Conservation (phyloP, 495 filamentous ascomycete genomes). For the Aspergillus asperescens region DNA sequence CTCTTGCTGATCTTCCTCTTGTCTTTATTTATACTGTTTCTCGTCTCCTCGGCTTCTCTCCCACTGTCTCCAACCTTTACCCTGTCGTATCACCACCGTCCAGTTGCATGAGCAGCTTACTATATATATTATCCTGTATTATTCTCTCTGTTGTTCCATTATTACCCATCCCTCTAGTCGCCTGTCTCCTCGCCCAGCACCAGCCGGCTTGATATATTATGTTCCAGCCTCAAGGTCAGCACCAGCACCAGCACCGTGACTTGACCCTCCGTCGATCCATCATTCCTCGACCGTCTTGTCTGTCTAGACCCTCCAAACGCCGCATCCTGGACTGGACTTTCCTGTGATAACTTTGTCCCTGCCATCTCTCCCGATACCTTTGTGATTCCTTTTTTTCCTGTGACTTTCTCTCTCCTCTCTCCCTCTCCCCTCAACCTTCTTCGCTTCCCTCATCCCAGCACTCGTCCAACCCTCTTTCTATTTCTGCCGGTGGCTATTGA, state of each 20-base stretch:
- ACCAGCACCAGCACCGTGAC: conserved; percentile 2
- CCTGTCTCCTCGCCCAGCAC: conserved; percentile 1
- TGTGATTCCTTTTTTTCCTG: conserved; percentile 14
- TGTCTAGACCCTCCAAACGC: conserved; percentile 6
- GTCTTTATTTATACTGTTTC: conserved; percentile 6
- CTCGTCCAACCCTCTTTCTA: conserved; percentile 1
- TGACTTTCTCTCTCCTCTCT: conserved; percentile 14
- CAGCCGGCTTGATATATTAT: conserved; percentile 9
- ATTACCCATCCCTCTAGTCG: conserved; percentile 1
- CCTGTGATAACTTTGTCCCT: conserved; percentile 17
- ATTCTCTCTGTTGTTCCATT: conserved; percentile 7
- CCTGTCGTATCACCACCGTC: conserved; percentile 14
- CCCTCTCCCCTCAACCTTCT: conserved; percentile 1
- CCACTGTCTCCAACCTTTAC: background rate
- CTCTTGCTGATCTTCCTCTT: background rate
- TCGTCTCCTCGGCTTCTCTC: background rate
- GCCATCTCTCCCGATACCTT: conserved; percentile 14
- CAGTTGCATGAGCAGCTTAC: conserved; percentile 12
- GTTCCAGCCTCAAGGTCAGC: conserved; percentile 16
- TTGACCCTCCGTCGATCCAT: conserved; percentile 16
- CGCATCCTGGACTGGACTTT: conserved; percentile 22
- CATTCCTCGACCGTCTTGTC: conserved; percentile 13
- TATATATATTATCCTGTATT: conserved; percentile 17
- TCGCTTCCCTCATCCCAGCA: background rate
- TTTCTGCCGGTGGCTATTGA: background rate